Evolutionary conservation across 352 stramenopile genomes (phyloP).

Genomic region (Blastocystis sp.): DNA sequence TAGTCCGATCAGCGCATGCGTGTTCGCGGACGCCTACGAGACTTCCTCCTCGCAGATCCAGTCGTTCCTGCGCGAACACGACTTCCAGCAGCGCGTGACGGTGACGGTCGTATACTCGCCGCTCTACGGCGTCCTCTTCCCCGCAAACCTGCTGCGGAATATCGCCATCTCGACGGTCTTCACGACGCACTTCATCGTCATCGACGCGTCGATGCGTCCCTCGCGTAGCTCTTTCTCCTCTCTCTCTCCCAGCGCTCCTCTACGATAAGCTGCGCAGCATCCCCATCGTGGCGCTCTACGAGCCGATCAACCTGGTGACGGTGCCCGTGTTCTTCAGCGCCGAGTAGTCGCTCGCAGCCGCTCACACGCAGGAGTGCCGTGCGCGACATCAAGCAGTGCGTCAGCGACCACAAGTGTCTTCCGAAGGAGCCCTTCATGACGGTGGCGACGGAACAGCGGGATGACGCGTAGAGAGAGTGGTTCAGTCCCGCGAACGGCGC

Average conservation of each 20-base stretch:
- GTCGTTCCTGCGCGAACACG: neutral
- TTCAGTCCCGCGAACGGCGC: neutral
- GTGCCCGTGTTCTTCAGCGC: neutral
- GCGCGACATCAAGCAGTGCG: neutral
- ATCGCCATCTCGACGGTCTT: slow-evolving; percentile 41
- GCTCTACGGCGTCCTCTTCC: slow-evolving; percentile 9
- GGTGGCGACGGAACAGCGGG: neutral
- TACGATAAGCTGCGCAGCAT: neutral
- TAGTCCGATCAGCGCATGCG: slow-evolving; percentile 26
- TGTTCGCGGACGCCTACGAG: slow-evolving; percentile 6
- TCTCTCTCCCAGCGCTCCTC: neutral
- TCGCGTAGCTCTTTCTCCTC: neutral
- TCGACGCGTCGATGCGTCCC: slow-evolving; percentile 14
- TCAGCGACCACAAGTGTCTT: neutral
- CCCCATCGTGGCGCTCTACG: neutral
- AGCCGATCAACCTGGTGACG: slow-evolving; percentile 23
- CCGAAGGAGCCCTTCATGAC: neutral
- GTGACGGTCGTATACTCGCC: neutral
- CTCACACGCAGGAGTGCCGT: neutral
- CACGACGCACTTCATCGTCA: slow-evolving; percentile 29
- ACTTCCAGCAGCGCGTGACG: neutral
- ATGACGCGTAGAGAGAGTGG: neutral
- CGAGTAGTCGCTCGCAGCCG: neutral
- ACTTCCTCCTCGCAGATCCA: neutral
- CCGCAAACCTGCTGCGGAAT: slow-evolving; percentile 10